Evolutionary conservation across 352 stramenopile genomes (phyloP).

Genomic region (Phytophthora palmivora): DNA sequence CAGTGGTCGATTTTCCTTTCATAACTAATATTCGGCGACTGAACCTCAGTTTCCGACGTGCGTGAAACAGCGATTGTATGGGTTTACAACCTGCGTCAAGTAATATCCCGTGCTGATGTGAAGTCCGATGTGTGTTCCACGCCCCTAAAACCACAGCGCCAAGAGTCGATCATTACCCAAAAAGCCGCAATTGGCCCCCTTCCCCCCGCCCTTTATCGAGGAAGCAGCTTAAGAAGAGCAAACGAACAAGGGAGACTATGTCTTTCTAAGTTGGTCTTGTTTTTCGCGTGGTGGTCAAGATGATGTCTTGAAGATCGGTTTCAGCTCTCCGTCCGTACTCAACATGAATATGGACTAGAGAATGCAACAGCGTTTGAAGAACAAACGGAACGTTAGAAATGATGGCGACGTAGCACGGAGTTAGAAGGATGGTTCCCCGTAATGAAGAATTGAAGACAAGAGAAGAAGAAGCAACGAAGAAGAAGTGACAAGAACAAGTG

Average conservation of each 20-base stretch:
- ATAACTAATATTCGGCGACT: conserved; percentile 27
- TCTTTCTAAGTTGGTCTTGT: conserved; percentile 89
- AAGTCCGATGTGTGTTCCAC: background rate
- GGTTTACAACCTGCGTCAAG: background rate
- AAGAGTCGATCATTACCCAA: conserved; percentile 57
- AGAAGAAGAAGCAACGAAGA: conserved; percentile 63
- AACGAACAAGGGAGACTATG: conserved; percentile 81
- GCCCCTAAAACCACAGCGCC: background rate
- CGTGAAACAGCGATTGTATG: background rate
- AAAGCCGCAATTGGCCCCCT: conserved; percentile 73
- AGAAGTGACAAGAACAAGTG: conserved; percentile 49
- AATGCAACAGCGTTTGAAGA: conserved; percentile 64
- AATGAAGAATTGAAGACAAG: conserved; percentile 82
- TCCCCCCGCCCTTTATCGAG: conserved; percentile 57
- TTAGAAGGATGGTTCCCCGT: conserved; percentile 86
- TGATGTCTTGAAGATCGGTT: conserved; percentile 75
- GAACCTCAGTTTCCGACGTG: conserved; percentile 10
- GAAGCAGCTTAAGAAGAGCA: conserved; percentile 79
- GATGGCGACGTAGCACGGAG: conserved; percentile 75
- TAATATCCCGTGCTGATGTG: background rate
- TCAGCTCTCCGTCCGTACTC: conserved; percentile 73
- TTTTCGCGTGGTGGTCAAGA: conserved; percentile 80
- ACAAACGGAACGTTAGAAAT: conserved; percentile 80
- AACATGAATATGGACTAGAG: conserved; percentile 62
- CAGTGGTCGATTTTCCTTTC: background rate